Evolutionary conservation across 2,329 filamentous ascomycete species (phyloP), one percentile per base, ranked within the genome.

Genomic region (Ceratocystis variospora): DNA sequence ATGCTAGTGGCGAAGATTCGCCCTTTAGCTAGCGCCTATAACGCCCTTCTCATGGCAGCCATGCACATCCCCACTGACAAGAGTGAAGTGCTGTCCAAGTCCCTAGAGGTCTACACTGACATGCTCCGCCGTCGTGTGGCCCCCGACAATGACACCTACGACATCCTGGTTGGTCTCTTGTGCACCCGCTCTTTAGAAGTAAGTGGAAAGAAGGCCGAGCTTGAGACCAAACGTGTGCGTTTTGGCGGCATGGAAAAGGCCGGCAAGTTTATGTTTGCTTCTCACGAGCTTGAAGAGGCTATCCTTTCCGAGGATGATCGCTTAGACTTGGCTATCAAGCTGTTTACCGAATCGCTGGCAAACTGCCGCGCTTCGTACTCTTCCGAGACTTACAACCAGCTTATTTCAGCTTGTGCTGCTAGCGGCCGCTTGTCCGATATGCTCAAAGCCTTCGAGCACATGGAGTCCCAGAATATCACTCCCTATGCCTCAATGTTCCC

Each of bases 21-120:
- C 72, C 94, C 94, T 45, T 89, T 88, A 5, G 85, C 90, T 61
- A 81, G 85, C 61, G 88, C 93, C n/a, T 99, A 99, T 80, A 96
- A 96, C 74, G 89, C 90, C 62, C 81, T 99, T 57, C 79, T 99
- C 55, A 81, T 87, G 71, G 90, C 94, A 5, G 91, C 91, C 15
- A 90, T 96, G 69, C 83, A 90, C 71, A 82, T 96, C 19, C 89
- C 92, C 6, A 80, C 81, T 28, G 87, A 89, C 74, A 88, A 87
- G 75, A 87, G 88, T 65, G 88, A 95, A 77, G 85, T 94, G 64
- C 89, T 96, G 15, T 87, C 90, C 69, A 96, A 96, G 78, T 91
- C 90, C 4, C 81, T 97, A 64, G 92, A 96, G 77, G 89, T 99
- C 64, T 99, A 97, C 75, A 88, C 91, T 17, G 92, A 97, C 74